Base-by-base conservation (phyloP, 805 yeast genomes). In the Crinitomyces ghanaensis region DNA sequence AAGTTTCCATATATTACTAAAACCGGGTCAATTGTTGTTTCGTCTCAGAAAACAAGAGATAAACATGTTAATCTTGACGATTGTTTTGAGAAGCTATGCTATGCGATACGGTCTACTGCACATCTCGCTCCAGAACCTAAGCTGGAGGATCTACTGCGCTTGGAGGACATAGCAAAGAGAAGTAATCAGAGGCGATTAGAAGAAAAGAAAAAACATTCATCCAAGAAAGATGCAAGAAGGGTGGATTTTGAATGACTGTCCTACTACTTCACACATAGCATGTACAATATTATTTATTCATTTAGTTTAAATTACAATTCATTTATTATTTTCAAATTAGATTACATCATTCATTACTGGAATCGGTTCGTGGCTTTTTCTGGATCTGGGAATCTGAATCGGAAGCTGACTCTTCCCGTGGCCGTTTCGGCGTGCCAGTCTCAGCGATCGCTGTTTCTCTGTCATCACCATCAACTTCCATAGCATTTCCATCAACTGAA, bases 71-170 rank as follows among this genome's bases (percentile, higher is more conserved):
- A 82, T 46, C 50, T 68, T 5, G 63, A 62, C 4, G 63, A 66
- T 17, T 82, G 93, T 43, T 69, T 71, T 38, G 54, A 56, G n/a
- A 78, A 77, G 49, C 60, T 82, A 8, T 56, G 70, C 3, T 44
- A 54, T 2, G 77, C 72, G 35, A 63, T 82, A 37, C 68, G 63
- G 38, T 51, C 52, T 1, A 51, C 53, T 1, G 70, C 70, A 1
- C 55, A 53, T 38, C 65, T 76, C 39, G 68, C 67, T 1, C 57
- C 54, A 1, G 80, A 72, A 32, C 54, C 63, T 1, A 59, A 64
- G 14, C 63, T 56, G 17, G 67, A 57, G n/a, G 57, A 72, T 33
- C 39, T 59, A 35, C 44, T 56, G 36, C 67, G 68, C 45, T 77
- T 85, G 86, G 54, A 55, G 6, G 51, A 53, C 4, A 53, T 50